Evolutionary conservation across 176 grass and related monocot species (phyloP).

Genomic region (Cenchrus americanus): DNA sequence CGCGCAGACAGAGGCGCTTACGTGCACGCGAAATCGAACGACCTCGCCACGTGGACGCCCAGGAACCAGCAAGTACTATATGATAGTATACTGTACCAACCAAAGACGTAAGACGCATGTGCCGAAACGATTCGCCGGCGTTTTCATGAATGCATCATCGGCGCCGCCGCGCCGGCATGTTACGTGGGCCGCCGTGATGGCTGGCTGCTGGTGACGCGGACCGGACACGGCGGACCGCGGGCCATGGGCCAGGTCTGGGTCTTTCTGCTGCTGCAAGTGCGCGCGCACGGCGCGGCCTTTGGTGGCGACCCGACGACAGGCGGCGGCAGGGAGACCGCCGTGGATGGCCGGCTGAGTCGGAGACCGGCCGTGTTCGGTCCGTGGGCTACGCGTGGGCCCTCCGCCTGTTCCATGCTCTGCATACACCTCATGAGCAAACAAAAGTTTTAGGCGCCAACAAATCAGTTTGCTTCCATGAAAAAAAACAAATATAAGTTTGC

Average conservation of each 20-base stretch:
- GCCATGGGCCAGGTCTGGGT: slow-evolving; percentile 31
- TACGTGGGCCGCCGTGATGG: slow-evolving; percentile 1
- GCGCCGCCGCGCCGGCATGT: neutral
- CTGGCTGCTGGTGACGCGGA: neutral
- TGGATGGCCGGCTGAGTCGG: slow-evolving; percentile 17
- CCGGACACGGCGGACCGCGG: neutral
- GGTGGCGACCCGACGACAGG: neutral
- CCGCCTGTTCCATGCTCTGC: neutral
- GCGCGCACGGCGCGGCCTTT: neutral
- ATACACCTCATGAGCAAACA: neutral
- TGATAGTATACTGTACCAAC: too few relatives aligned
- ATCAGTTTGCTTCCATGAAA: neutral
- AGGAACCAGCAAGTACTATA: too few relatives aligned
- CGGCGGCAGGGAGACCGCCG: neutral
- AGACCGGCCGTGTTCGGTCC: slow-evolving; percentile 27
- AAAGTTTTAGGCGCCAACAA: neutral
- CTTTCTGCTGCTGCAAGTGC: too few relatives aligned
- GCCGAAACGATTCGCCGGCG: too few relatives aligned
- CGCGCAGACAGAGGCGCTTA: too few relatives aligned
- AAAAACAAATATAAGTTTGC: neutral
- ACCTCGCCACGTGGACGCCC: too few relatives aligned
- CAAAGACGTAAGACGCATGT: too few relatives aligned
- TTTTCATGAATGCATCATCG: too few relatives aligned
- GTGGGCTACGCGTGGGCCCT: slow-evolving; percentile 40
- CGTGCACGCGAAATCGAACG: too few relatives aligned